A percentile compares a stretch with the other conserved stretches of the same genome.
phyloP scores from a whole-genome alignment of 2,329 filamentous ascomycete genomes.

The Penicillium sclerotigenum region DNA sequence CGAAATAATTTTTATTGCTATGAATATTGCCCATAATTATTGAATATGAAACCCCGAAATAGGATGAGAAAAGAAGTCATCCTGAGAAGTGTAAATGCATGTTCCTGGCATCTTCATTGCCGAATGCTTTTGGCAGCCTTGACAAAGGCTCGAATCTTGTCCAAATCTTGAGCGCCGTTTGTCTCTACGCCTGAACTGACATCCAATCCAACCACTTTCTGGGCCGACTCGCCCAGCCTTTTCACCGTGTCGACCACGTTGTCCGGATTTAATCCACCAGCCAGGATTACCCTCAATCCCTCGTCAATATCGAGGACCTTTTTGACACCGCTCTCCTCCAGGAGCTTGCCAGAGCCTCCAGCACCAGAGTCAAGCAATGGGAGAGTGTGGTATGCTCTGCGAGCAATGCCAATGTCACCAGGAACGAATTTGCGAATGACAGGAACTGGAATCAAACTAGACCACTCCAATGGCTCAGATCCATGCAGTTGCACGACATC shows the following conservation, averaged over 20 bases:
- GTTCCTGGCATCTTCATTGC: conserved; percentile 15
- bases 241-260: conserved; percentile 70
- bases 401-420: conserved; percentile 65
- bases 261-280: conserved; percentile 75
- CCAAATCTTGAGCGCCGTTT: conserved; percentile 73
- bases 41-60: background rate
- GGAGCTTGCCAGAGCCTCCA: conserved; percentile 73
- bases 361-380: conserved; percentile 83
- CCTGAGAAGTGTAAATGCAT: background rate
- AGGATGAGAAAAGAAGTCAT: conserved; percentile 4
- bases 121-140: conserved; percentile 62
- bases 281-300: conserved; percentile 73
- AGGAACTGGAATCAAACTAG: conserved; percentile 80
- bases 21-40: background rate
- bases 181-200: conserved; percentile 92
- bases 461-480: conserved; percentile 88
- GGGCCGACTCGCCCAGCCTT: conserved; percentile 58
- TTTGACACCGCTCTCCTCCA: conserved; percentile 70
- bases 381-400: conserved; percentile 76
- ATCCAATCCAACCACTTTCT: conserved; percentile 76
- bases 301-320: conserved; percentile 63
- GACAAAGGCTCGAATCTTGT: conserved; percentile 79
- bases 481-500: conserved; percentile 94
- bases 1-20: background rate
- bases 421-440: conserved; percentile 85